Conservation (phyloP, 169 alveolate genomes). For the Theileria annulata region DNA sequence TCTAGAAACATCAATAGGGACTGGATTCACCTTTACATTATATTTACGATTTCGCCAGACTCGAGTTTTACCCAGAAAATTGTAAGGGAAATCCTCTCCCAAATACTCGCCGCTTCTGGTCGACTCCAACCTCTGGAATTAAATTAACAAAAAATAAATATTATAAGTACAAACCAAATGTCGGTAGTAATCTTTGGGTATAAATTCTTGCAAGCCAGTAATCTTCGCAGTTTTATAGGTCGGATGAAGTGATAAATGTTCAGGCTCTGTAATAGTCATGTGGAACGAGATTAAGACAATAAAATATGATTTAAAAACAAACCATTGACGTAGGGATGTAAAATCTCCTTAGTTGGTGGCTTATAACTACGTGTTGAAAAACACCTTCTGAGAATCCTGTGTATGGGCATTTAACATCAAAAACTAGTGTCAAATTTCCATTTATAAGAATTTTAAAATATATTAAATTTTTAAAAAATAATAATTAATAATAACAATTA, state of each 20-base stretch:
- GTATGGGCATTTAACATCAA: slow-evolving; percentile 3
- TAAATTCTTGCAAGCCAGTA: slow-evolving; percentile 54
- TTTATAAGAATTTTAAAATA: background rate
- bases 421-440: background rate
- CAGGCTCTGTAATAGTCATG: slow-evolving; percentile 66
- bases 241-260: slow-evolving; percentile 67
- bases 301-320: slow-evolving; percentile 1
- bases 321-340: slow-evolving; percentile 66
- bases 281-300: background rate
- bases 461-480: background rate
- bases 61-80: slow-evolving; percentile 66
- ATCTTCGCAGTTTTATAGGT: slow-evolving; percentile 55
- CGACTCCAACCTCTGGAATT: slow-evolving; percentile 47
- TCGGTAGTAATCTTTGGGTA: slow-evolving; percentile 68
- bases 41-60: slow-evolving; percentile 79
- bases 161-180: slow-evolving; percentile 62
- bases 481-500: background rate
- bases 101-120: slow-evolving; percentile 80
- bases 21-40: slow-evolving; percentile 64
- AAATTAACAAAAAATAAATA: background rate
- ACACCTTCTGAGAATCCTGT: slow-evolving; percentile 1
- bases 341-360: slow-evolving; percentile 61
- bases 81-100: slow-evolving; percentile 81
- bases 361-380: slow-evolving; percentile 64
- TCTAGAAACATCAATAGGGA: slow-evolving; percentile 72